Evolutionary conservation across 2,329 filamentous ascomycete species (phyloP).

Genomic region (Colletotrichum eleusines): DNA sequence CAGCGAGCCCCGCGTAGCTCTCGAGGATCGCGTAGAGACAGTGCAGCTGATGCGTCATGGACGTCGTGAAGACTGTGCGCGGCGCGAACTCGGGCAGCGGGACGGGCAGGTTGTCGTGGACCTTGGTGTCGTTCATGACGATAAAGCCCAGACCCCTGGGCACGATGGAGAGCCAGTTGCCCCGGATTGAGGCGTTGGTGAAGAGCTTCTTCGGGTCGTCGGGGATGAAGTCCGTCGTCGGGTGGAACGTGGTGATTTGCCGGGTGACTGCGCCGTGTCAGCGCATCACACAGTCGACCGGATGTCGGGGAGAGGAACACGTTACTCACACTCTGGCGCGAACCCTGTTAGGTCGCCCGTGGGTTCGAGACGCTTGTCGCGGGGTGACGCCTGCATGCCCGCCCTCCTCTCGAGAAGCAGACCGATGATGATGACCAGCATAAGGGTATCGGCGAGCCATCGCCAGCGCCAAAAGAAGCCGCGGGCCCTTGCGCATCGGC

Average conservation of each 20-base stretch:
- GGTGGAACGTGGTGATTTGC: conserved; percentile 54
- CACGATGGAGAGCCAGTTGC: conserved; percentile 55
- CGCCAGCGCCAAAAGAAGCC: conserved; percentile 30
- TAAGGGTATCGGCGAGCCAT: conserved; percentile 51
- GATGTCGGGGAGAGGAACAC: background rate
- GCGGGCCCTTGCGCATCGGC: conserved; percentile 10
- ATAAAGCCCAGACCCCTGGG: conserved; percentile 58
- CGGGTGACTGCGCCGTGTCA: conserved; percentile 50
- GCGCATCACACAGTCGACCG: background rate
- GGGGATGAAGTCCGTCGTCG: conserved; percentile 53
- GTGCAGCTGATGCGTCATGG: conserved; percentile 59
- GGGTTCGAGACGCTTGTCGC: conserved; percentile 48
- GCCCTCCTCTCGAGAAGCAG: conserved; percentile 50
- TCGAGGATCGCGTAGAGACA: conserved; percentile 56
- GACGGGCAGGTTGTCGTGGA: conserved; percentile 53
- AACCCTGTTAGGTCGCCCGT: conserved; percentile 56
- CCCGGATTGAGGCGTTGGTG: conserved; percentile 46
- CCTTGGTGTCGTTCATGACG: conserved; percentile 49
- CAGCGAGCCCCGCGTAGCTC: conserved; percentile 46
- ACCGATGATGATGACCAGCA: conserved; percentile 52
- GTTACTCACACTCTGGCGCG: conserved; percentile 51
- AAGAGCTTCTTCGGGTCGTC: conserved; percentile 56
- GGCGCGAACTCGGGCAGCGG: conserved; percentile 49
- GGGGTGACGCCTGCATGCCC: conserved; percentile 31
- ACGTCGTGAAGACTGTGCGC: conserved; percentile 56